Evolutionary conservation across 768 basidiomycete species (phyloP), one percentile per base, ranked within the genome.

Genomic region (Leccinum boreale): DNA sequence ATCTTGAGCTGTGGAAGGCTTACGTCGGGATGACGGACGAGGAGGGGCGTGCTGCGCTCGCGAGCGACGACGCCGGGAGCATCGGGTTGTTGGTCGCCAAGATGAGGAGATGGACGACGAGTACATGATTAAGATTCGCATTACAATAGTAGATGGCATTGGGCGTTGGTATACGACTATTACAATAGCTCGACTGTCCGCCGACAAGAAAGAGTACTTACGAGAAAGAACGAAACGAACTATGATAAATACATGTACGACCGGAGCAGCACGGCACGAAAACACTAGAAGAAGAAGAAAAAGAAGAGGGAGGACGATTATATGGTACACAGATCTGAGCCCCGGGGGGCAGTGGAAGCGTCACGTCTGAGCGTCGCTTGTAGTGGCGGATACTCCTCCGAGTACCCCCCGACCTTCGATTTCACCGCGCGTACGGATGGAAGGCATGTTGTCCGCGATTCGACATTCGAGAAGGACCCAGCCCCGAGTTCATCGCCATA

Each of bases 1-100:
- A 87, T 36, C 74, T 98, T 47, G 89, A 89, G 61, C 77, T 75
- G 66, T 98, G 96, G 96, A 85, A 82, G 70, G 81, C 82, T 51
- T 85, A 78, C 53, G 78, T 80, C n/a, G 84, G 82, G 36, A 72
- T 88, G 75, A 83, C 84, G 46, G 83, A 89, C 29, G 75, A 70
- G 3, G 75, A 70, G 17, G 76, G 78, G 17, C 62, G 58, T 44
- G 50, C 50, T 3, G 45, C 53, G 50, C 57, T 67, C 46, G 56
- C 59, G 15, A 56, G 49, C 39, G 66, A 73, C 8, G 59, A 60
- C 9, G 8, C 17, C 9, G 58, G 58, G 12, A 46, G 21, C 47
- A 56, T 68, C 8, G 53, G 58, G 9, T 55, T 50, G 1, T 19
- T 57, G 24, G 65, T 73, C 11, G 72, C 70, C 21, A 73, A 50